These are phyloP conservation scores for Blastocystis hominis DNA, from an alignment of 352 stramenopile species.

Conservation along the genomic window DNA sequence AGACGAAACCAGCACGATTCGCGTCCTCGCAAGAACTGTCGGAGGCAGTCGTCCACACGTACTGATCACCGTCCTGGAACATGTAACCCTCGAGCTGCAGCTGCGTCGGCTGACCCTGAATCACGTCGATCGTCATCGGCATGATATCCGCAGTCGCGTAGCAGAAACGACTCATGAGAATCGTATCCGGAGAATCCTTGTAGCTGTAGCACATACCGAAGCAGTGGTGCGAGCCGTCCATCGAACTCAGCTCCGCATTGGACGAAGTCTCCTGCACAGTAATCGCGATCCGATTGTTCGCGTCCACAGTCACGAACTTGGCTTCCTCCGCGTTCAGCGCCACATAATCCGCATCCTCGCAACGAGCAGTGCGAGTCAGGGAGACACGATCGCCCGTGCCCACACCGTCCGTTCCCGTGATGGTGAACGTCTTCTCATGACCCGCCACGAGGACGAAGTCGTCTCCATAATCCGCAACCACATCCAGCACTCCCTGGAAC, in stretches of 20 bases:
- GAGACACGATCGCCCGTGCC: not conserved
- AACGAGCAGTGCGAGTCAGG: not conserved
- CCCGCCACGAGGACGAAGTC: conserved; percentile 32
- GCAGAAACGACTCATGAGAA: not conserved
- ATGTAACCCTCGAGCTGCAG: conserved; percentile 13
- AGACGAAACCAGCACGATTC: not conserved
- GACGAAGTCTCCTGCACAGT: conserved; percentile 11
- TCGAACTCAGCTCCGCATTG: not conserved
- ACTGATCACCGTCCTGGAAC: conserved; percentile 11
- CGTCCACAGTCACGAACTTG: not conserved
- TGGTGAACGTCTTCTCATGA: conserved; percentile 3
- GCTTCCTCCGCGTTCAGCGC: conserved; percentile 8
- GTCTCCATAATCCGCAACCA: not conserved
- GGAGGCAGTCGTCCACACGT: not conserved
- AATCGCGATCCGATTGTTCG: not conserved
- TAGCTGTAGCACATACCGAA: conserved; percentile 50
- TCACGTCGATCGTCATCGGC: not conserved
- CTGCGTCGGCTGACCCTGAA: not conserved
- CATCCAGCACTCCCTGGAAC: conserved; percentile 18
- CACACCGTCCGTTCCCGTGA: not conserved
- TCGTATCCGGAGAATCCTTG: not conserved
- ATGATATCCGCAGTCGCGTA: not conserved
- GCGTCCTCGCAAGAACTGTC: not conserved
- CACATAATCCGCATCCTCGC: not conserved
- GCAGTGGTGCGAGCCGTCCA: not conserved